Evolutionary conservation across 148 eudicot species (phyloP).

Genomic region (Silene uniflora): DNA sequence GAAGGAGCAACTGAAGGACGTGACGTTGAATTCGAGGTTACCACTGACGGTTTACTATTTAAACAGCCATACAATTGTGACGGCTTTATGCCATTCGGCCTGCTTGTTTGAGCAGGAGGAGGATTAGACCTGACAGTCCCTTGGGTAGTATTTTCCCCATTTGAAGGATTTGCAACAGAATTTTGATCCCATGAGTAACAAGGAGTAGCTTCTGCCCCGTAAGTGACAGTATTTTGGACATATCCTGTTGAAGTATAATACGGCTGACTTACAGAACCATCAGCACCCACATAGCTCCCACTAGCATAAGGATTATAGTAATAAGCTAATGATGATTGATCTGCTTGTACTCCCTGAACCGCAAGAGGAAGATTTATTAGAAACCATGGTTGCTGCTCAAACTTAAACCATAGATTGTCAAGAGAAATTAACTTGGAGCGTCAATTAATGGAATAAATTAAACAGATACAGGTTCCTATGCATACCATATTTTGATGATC

Average conservation of each 20-base stretch:
- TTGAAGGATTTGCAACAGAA: constrained; percentile 32
- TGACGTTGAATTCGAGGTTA: constrained; percentile 41
- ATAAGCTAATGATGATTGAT: constrained; percentile 52
- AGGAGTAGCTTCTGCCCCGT: constrained; percentile 57
- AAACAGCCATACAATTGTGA: constrained; percentile 30
- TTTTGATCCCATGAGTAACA: constrained; percentile 53
- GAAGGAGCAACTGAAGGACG: constrained; percentile 36
- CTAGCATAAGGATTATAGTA: constrained; percentile 59
- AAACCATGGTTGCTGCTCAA: not conserved
- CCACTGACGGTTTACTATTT: constrained; percentile 27
- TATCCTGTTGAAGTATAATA: constrained; percentile 48
- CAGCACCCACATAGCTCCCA: constrained; percentile 45
- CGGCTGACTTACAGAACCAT: constrained; percentile 46
- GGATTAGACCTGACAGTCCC: constrained; percentile 13
- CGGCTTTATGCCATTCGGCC: constrained; percentile 34
- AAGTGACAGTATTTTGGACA: constrained; percentile 42
- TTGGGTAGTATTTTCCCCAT: constrained; percentile 19
- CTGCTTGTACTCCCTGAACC: constrained; percentile 51
- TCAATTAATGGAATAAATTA: not conserved
- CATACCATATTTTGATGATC: constrained; percentile 25
- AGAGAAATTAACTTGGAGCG: not conserved
- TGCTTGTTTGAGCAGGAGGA: constrained; percentile 14
- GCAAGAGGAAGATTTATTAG: constrained; percentile 12
- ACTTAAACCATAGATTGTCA: not conserved
- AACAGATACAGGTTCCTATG: not conserved